phyloP scores from a whole-genome alignment of 257 asterid genomes.

The Fraxinus excelsior region DNA sequence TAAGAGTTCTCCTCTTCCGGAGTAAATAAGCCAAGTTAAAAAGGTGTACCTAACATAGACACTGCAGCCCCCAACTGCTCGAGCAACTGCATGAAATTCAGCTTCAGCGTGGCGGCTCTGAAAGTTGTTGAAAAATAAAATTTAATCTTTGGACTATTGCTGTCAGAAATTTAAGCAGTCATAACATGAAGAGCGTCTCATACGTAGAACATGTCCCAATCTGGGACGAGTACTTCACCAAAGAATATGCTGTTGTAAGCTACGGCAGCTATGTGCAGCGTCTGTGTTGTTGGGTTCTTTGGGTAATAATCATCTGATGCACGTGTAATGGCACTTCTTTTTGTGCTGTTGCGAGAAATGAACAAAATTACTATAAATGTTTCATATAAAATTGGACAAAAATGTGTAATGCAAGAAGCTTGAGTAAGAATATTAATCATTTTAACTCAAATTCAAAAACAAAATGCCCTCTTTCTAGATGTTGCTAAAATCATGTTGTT shows the following conservation, averaged over 20 bases:
- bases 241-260: conserved; percentile 64
- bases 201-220: conserved; percentile 76
- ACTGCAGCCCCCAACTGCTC: conserved; percentile 64
- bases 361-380: conserved; percentile 6
- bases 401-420: neutral
- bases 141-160: conserved; percentile 3
- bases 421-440: neutral
- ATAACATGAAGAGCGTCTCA: conserved; percentile 17
- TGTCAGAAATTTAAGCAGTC: conserved; percentile 1
- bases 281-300: conserved; percentile 47
- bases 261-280: conserved; percentile 61
- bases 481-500: neutral
- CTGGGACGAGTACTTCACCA: conserved; percentile 60
- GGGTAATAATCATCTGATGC: conserved; percentile 68
- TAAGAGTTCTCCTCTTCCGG: neutral
- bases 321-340: conserved; percentile 48
- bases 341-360: conserved; percentile 40
- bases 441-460: neutral
- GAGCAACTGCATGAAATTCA: conserved; percentile 59
- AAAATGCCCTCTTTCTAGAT: neutral
- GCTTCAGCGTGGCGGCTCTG: conserved; percentile 59
- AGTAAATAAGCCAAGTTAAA: neutral
- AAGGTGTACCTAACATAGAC: conserved; percentile 52
- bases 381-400: neutral
- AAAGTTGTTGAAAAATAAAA: conserved; percentile 19